Conservation (phyloP, 441 rosid genomes). For the Populus hybrid region DNA sequence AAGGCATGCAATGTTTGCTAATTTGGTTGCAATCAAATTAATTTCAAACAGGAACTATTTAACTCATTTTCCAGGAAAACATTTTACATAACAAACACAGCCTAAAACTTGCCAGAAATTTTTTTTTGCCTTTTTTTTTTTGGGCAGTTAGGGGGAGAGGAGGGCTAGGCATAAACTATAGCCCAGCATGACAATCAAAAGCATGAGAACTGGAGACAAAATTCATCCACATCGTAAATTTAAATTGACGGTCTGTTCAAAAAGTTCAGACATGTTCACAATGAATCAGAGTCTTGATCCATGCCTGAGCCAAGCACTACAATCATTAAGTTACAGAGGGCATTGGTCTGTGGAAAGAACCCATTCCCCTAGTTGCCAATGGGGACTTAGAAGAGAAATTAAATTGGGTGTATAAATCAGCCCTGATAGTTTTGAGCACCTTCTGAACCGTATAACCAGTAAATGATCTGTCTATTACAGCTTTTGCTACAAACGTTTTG, state of each 20-base stretch:
- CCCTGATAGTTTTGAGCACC: not conserved
- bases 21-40: not conserved
- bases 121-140: not conserved
- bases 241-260: not conserved
- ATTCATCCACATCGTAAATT: not conserved
- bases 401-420: not conserved
- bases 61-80: not conserved
- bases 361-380: not conserved
- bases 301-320: no score
- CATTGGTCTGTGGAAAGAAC: not conserved
- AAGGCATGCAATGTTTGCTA: not conserved
- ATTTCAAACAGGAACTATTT: not conserved
- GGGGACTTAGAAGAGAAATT: not conserved
- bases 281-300: not conserved
- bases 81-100: not conserved
- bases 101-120: not conserved
- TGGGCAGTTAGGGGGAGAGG: not conserved
- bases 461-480: not conserved
- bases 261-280: not conserved
- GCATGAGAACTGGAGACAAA: not conserved
- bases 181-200: not conserved
- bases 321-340: no score
- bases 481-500: not conserved
- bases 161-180: not conserved
- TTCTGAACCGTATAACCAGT: not conserved